Base-by-base conservation (phyloP, 768 basidiomycete genomes). In the Collybia sordida region DNA sequence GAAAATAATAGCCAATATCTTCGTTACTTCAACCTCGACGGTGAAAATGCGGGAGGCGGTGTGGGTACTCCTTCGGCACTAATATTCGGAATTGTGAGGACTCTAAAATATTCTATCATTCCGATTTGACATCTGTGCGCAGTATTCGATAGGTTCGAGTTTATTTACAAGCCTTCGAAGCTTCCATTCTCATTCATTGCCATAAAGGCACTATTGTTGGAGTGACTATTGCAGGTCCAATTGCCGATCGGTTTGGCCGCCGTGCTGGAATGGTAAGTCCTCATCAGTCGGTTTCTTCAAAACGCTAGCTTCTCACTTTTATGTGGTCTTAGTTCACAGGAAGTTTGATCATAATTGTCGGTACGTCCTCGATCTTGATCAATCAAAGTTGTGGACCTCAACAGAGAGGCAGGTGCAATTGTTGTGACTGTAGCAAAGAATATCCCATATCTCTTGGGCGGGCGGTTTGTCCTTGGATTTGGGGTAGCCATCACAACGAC, bases 401-500 rank as follows among this genome's bases (percentile, higher is more conserved):
- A 36, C 27, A 61, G 57, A 45, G 53, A 57, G 35, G 23, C 51
- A 67, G 80, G 80, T 24, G 72, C 77, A 35, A 61, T 78, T 41
- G 70, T 78, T 34, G 68, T 79, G 27, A 74, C 77, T 3, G 66
- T 73, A 6, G 69, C 81, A 3, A 73, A 72, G 51, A 62, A 66
- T 45, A 64, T 70, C 19, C 49, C 65, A 4, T 80, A 81, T 53
- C 75, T 84, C 45, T 67, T 82, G 31, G 78, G 65, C 17, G 82
- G 80, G 38, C 65, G 79, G 21, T 78, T 79, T 55, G 65, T 81
- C 36, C 69, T 83, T 31, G 81, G 81, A 23, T 77, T 80, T 54
- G 78, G 80, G 50, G 78, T 82, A 14, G 66, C 75, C 3, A 73
- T 78, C 12, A 67, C 69, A 4, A 70, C 73, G 15, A 73, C 72